phyloP scores from a whole-genome alignment of 1,284 basidiomycete species.

The Marasmius oreades region DNA sequence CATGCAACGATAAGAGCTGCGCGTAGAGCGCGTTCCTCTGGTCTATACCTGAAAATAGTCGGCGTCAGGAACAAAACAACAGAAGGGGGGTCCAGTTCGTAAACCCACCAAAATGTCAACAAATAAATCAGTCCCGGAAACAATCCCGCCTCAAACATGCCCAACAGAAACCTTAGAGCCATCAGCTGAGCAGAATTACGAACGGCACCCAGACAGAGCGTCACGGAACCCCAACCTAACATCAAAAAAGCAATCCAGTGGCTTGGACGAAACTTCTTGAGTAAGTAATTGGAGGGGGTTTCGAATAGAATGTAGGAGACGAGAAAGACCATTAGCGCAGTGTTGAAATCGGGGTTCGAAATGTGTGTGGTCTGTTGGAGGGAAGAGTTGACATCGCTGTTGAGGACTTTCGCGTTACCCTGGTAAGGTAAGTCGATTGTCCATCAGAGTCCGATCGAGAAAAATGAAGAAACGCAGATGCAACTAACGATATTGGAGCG shows the following conservation, averaged over 20 bases:
- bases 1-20: conserved; percentile 35
- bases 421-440: conserved; percentile 3
- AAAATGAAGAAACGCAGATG: too few species aligned
- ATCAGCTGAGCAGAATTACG: conserved; percentile 30
- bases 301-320: conserved; percentile 35
- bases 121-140: conserved; percentile 30
- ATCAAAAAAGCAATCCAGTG: conserved; percentile 37
- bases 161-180: conserved; percentile 26
- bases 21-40: conserved; percentile 35
- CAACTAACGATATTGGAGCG: conserved; percentile 34
- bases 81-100: background rate
- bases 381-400: conserved; percentile 28
- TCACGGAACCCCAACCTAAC: conserved; percentile 39
- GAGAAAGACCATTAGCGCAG: conserved; percentile 37
- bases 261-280: conserved; percentile 39
- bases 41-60: conserved; percentile 23
- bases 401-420: conserved; percentile 36
- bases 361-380: conserved; percentile 29
- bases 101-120: conserved; percentile 34
- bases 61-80: background rate
- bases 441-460: background rate
- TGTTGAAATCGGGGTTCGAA: conserved; percentile 30
- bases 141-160: conserved; percentile 28
- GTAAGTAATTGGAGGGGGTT: conserved; percentile 36
- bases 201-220: conserved; percentile 31